A percentile compares a stretch with the other conserved stretches of the same genome.
Conservation (phyloP, 768 basidiomycete genomes). For the Tulasnella sp. region DNA sequence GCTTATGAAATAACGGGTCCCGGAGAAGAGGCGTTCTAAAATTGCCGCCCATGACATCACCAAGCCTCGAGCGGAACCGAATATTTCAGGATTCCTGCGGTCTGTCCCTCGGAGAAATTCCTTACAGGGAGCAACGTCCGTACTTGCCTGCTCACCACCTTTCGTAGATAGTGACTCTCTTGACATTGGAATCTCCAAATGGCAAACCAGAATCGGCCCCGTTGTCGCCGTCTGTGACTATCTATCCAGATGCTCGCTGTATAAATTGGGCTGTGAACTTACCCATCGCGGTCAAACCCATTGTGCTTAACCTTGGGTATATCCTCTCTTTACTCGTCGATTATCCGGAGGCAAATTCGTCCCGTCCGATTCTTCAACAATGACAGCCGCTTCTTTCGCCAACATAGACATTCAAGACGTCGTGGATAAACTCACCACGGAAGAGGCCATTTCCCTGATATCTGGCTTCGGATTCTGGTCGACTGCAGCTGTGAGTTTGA, state of each 20-base stretch:
- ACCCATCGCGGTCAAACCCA: neutral
- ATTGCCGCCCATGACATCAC: no score
- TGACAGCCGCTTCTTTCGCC: constrained; percentile 9
- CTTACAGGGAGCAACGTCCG: neutral
- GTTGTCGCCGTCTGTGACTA: neutral
- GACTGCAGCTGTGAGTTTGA: constrained; percentile 32
- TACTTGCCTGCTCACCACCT: no score
- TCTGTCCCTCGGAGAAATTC: neutral
- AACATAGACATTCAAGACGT: constrained; percentile 50
- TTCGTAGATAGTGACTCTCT: neutral
- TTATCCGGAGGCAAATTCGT: no score
- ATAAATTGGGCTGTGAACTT: neutral
- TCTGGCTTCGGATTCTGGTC: constrained; percentile 55
- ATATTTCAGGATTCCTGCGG: neutral
- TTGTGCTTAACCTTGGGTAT: neutral
- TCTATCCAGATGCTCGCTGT: neutral
- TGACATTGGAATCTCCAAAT: neutral
- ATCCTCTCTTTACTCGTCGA: neutral
- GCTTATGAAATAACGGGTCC: no score
- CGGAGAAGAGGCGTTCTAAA: no score
- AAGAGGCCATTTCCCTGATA: constrained; percentile 67
- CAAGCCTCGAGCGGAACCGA: no score
- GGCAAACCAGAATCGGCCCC: no score
- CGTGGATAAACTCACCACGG: constrained; percentile 60
- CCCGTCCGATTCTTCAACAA: no score